These are phyloP conservation scores for Elsinoe australis DNA, from an alignment of 2,329 filamentous ascomycete species.

Conservation along the genomic window DNA sequence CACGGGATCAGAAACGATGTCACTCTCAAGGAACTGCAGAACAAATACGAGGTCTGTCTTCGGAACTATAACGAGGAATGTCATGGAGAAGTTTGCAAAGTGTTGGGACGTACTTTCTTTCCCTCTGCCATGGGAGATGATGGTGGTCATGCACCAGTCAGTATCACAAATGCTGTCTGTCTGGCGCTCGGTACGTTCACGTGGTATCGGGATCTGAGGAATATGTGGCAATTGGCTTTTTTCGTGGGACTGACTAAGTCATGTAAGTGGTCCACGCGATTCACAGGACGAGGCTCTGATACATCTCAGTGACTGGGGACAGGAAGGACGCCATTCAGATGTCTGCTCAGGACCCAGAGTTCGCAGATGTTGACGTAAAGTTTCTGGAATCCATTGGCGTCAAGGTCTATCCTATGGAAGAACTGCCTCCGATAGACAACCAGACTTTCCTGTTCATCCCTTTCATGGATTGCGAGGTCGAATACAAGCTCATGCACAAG, in stretches of 20 bases:
- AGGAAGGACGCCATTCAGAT: conserved; percentile 9
- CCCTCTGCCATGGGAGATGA: too few relatives aligned
- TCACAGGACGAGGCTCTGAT: neutral
- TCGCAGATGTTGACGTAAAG: conserved; percentile 25
- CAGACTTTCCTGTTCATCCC: conserved; percentile 18
- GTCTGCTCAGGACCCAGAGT: conserved; percentile 28
- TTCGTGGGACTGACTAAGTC: conserved; percentile 26
- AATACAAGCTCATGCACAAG: conserved; percentile 14
- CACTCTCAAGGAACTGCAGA: conserved; percentile 16
- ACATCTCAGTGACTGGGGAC: neutral
- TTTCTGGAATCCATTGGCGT: conserved; percentile 24
- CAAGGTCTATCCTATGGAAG: conserved; percentile 18
- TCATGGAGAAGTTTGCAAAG: neutral
- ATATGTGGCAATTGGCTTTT: conserved; percentile 28
- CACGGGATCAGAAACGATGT: conserved; percentile 14
- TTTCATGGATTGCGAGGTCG: conserved; percentile 16
- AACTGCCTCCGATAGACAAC: conserved; percentile 11
- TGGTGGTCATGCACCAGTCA: too few relatives aligned
- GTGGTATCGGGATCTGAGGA: conserved; percentile 25
- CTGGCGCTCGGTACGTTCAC: conserved; percentile 25
- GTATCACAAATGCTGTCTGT: conserved; percentile 26
- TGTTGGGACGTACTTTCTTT: conserved; percentile 10
- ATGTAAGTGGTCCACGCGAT: neutral
- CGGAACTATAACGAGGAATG: conserved; percentile 5
- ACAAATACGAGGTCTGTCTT: conserved; percentile 13